Conservation (phyloP, 257 asterid species). For the Jacaranda copaia region DNA sequence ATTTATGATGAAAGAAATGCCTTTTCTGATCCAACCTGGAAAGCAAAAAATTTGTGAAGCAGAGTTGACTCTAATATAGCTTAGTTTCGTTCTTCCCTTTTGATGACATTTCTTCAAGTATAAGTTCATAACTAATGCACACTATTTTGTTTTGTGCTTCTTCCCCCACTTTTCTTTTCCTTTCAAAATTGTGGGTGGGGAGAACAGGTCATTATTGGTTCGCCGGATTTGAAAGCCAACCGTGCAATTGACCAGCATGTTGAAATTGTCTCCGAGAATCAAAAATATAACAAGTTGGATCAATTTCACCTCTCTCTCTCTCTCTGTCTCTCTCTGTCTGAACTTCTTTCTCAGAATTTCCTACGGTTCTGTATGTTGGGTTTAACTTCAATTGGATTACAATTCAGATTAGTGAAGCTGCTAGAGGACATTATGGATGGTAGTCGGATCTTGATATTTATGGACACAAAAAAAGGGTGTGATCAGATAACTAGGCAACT, state of each 20-base stretch:
- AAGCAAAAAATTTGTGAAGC: neutral
- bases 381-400: slow-evolving; percentile 25
- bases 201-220: slow-evolving; percentile 83
- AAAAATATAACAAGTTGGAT: slow-evolving; percentile 88
- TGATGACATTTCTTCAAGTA: neutral
- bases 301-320: neutral
- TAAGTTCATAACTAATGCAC: slow-evolving; percentile 7
- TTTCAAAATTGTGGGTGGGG: slow-evolving; percentile 10
- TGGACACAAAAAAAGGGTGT: slow-evolving; percentile 98
- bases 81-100: slow-evolving; percentile 5
- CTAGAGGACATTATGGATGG: slow-evolving; percentile 99
- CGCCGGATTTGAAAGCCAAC: slow-evolving; percentile 93
- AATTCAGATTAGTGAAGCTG: slow-evolving; percentile 81
- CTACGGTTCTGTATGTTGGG: slow-evolving; percentile 22
- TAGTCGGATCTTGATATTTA: slow-evolving; percentile 92
- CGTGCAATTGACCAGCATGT: slow-evolving; percentile 94
- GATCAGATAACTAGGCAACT: slow-evolving; percentile 96
- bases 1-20: slow-evolving; percentile 11
- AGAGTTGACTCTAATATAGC: slow-evolving; percentile 9
- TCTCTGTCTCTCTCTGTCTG: neutral
- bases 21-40: slow-evolving; percentile 5
- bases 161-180: neutral
- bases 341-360: slow-evolving; percentile 1
- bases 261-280: slow-evolving; percentile 86
- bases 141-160: slow-evolving; percentile 5